These are phyloP conservation scores for Acrocalymma vagum DNA, from an alignment of 2,329 filamentous ascomycete genomes.

Conservation along the genomic window DNA sequence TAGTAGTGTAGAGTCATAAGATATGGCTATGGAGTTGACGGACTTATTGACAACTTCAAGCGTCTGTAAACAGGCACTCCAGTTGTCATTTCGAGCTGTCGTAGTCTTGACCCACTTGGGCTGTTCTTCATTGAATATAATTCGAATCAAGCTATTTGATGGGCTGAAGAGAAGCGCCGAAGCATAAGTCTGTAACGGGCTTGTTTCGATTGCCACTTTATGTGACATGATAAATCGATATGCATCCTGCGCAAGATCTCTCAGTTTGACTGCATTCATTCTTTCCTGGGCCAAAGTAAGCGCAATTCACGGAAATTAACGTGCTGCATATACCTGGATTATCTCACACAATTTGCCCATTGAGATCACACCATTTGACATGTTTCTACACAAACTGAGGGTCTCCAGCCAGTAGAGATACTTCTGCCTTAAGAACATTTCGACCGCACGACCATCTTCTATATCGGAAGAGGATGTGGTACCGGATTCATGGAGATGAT, in stretches of 20 bases:
- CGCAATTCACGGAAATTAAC: no score
- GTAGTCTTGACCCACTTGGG: slow-evolving; percentile 16
- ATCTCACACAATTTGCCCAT: no score
- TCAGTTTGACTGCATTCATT: no score
- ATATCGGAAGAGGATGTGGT: neutral
- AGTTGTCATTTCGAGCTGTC: slow-evolving; percentile 12
- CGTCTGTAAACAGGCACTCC: slow-evolving; percentile 14
- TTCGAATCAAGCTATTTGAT: neutral
- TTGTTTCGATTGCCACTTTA: neutral
- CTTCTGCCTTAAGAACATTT: no score
- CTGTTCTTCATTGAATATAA: neutral
- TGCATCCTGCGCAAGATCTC: neutral
- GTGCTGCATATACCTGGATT: no score
- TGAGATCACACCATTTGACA: no score
- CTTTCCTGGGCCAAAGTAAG: no score
- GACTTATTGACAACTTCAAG: slow-evolving; percentile 11
- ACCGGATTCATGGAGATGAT: slow-evolving; percentile 35
- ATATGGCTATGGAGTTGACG: slow-evolving; percentile 27
- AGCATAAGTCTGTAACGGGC: neutral
- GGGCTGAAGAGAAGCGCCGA: slow-evolving; percentile 1
- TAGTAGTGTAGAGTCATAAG: slow-evolving; percentile 23
- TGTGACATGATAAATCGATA: neutral
- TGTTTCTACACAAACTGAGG: no score
- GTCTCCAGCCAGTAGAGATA: no score
- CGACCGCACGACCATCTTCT: neutral